Percentiles rank a stretch among this genome's conserved stretches.
These are phyloP conservation scores for Cyclocybe cylindracea DNA, from an alignment of 768 basidiomycete genomes.

Conservation along the genomic window DNA sequence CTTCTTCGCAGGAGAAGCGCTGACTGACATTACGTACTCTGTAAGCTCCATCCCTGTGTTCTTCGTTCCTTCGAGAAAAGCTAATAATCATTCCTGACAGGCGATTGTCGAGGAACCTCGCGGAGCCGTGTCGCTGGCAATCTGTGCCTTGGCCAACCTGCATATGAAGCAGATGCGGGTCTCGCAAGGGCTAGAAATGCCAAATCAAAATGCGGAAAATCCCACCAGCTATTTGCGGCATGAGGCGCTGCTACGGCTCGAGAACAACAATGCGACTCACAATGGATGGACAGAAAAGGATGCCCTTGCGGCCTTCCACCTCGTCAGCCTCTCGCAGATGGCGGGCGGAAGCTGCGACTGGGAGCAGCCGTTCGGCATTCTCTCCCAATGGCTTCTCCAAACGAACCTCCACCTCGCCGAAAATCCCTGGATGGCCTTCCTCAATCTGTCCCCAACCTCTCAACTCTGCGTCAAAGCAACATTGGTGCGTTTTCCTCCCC, in stretches of 20 bases:
- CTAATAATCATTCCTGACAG: slow-evolving; percentile 20
- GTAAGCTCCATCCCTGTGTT: slow-evolving; percentile 40
- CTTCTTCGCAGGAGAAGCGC: slow-evolving; percentile 60
- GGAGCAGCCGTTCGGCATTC: slow-evolving; percentile 67
- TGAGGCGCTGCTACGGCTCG: slow-evolving; percentile 65
- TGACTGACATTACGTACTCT: slow-evolving; percentile 64
- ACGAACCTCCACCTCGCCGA: slow-evolving; percentile 64
- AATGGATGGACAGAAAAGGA: slow-evolving; percentile 64
- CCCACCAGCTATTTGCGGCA: slow-evolving; percentile 70
- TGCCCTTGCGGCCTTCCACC: slow-evolving; percentile 77
- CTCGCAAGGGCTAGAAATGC: slow-evolving; percentile 60
- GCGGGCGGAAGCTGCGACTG: slow-evolving; percentile 71
- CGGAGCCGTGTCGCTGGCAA: slow-evolving; percentile 70
- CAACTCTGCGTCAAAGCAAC: slow-evolving; percentile 69
- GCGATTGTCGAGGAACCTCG: slow-evolving; percentile 65
- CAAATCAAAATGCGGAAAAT: slow-evolving; percentile 52
- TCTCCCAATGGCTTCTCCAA: slow-evolving; percentile 75
- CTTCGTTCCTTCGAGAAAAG: not conserved
- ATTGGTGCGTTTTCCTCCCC: slow-evolving; percentile 53
- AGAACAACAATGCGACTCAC: slow-evolving; percentile 51
- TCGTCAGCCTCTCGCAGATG: slow-evolving; percentile 73
- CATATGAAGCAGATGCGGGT: slow-evolving; percentile 66
- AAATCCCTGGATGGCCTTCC: slow-evolving; percentile 61
- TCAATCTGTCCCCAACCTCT: slow-evolving; percentile 51
- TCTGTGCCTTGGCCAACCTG: slow-evolving; percentile 75